phyloP scores from a whole-genome alignment of 2,329 filamentous ascomycete genomes.

The Fusarium sp. region DNA sequence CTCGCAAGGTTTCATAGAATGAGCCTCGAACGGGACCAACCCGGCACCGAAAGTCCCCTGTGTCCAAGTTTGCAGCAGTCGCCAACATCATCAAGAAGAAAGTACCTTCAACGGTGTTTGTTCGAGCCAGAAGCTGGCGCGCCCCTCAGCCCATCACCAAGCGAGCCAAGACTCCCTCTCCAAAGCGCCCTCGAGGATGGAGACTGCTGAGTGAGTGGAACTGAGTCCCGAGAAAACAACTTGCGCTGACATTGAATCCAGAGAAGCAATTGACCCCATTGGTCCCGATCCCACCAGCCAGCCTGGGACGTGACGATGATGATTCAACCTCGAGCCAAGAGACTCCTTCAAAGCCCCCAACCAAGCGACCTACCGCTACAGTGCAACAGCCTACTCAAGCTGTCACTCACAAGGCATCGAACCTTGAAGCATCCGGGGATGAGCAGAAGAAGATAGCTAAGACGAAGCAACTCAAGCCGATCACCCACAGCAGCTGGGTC shows the following conservation, averaged over 20 bases:
- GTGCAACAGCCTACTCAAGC: background rate
- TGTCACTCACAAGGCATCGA: background rate
- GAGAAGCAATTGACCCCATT: conserved; percentile 18
- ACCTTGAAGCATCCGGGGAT: background rate
- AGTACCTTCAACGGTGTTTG: background rate
- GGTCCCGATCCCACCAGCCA: background rate
- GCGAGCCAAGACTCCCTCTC: background rate
- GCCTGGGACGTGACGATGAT: background rate
- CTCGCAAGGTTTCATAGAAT: conserved; percentile 9
- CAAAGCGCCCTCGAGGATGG: conserved; percentile 15
- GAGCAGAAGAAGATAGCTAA: conserved; percentile 9
- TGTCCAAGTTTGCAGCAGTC: background rate
- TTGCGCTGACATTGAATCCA: conserved; percentile 20
- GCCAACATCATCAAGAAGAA: background rate
- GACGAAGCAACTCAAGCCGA: conserved; percentile 2
- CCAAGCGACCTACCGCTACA: background rate
- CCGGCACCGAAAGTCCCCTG: background rate
- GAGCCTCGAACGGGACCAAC: conserved; percentile 1
- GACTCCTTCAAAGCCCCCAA: conserved; percentile 20
- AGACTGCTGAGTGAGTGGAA: conserved; percentile 29
- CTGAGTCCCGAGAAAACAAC: no score
- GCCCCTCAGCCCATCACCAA: background rate
- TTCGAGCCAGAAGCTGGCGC: conserved; percentile 14
- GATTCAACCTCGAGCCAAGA: conserved; percentile 12
- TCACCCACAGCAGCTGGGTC: background rate